Percentiles rank a stretch among this genome's conserved stretches.
Conservation (phyloP, 2,329 filamentous ascomycete species). For the Phyllosticta paracitricarpa region DNA sequence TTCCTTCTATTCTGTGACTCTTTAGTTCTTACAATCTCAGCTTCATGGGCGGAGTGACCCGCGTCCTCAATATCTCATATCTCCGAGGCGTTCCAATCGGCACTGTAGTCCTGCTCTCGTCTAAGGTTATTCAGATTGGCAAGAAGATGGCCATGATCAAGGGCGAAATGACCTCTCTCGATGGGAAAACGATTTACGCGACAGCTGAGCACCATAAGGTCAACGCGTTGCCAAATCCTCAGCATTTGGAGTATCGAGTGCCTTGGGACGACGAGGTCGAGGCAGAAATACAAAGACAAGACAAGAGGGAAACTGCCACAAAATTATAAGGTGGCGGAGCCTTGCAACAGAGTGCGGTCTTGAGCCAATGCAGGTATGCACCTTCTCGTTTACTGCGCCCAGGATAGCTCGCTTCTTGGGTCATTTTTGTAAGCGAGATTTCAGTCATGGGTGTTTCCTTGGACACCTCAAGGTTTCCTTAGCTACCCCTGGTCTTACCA, state of each 20-base stretch:
- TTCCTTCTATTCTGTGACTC: neutral
- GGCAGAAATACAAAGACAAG: constrained; percentile 15
- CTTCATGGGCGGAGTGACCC: constrained; percentile 42
- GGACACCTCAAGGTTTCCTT: too few species aligned
- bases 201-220: constrained; percentile 47
- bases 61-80: constrained; percentile 43
- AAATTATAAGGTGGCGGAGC: neutral
- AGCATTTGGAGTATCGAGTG: constrained; percentile 30
- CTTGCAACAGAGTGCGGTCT: neutral
- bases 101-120: constrained; percentile 33
- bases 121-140: constrained; percentile 37
- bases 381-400: too few species aligned
- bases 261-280: constrained; percentile 38
- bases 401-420: too few species aligned
- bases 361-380: too few species aligned
- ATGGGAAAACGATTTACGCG: constrained; percentile 39
- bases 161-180: constrained; percentile 39
- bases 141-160: constrained; percentile 44
- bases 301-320: neutral
- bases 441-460: too few species aligned
- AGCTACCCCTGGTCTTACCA: too few species aligned
- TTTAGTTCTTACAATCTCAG: constrained; percentile 10
- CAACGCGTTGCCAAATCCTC: constrained; percentile 29
- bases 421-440: too few species aligned
- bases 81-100: constrained; percentile 39